Evolutionary conservation across 148 eudicot genomes (phyloP).

Genomic region (Persicaria maculosa): DNA sequence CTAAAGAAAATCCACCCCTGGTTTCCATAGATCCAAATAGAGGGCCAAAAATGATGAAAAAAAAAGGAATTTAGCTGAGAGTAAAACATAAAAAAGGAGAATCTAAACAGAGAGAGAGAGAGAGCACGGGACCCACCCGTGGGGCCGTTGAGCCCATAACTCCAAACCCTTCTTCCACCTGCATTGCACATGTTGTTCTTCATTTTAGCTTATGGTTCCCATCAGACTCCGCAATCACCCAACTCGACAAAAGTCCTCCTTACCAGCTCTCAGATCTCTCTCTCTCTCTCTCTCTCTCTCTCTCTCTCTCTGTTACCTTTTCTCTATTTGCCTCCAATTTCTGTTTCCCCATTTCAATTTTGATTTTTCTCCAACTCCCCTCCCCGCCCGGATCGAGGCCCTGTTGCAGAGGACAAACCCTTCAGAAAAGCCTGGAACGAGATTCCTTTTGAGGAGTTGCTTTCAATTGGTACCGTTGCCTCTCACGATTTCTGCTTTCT

Average conservation of each 20-base stretch:
- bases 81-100: neutral
- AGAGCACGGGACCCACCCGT: neutral
- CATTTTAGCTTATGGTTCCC: neutral
- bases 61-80: neutral
- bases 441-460: neutral
- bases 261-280: conserved; percentile 4
- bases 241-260: neutral
- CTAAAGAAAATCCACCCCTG: no score
- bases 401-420: conserved; percentile 1
- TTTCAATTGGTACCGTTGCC: neutral
- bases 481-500: neutral
- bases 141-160: neutral
- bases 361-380: neutral
- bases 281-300: neutral
- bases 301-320: neutral
- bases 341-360: neutral
- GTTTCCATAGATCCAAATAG: no score
- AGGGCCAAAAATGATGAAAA: neutral
- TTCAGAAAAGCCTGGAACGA: neutral
- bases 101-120: conserved; percentile 2
- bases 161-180: neutral
- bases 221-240: neutral
- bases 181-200: conserved; percentile 1
- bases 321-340: neutral
- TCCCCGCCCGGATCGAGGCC: neutral